These are phyloP conservation scores for Rhizopus arrhizus DNA, from an alignment of 371 early-diverging fungal genomes.

Conservation along the genomic window DNA sequence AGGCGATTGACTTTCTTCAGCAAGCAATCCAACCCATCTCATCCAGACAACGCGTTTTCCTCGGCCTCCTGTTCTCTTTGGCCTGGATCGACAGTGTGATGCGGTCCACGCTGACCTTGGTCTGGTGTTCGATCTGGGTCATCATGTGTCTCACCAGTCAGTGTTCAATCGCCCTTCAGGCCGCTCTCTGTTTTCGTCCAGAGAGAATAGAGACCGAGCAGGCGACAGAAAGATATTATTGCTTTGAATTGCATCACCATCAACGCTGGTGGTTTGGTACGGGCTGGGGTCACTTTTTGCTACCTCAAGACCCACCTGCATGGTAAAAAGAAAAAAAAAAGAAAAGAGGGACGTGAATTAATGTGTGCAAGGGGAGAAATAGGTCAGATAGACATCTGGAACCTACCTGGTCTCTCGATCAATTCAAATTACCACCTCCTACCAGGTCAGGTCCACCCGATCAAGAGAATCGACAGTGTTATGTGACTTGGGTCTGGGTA, in stretches of 20 bases:
- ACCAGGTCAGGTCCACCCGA: background rate
- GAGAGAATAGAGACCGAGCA: background rate
- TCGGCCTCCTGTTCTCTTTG: background rate
- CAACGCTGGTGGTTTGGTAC: constrained; percentile 39
- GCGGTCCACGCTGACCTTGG: no score
- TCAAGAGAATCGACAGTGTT: background rate
- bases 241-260: constrained; percentile 32
- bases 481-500: constrained; percentile 18
- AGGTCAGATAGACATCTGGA: constrained; percentile 38
- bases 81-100: background rate
- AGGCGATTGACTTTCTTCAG: background rate
- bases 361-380: background rate
- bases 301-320: constrained; percentile 31
- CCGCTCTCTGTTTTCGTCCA: background rate
- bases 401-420: constrained; percentile 21
- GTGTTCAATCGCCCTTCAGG: background rate
- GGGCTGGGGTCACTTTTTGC: constrained; percentile 27
- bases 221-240: constrained; percentile 12
- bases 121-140: background rate
- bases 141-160: background rate
- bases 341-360: no score
- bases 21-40: no score
- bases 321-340: constrained; percentile 15
- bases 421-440: constrained; percentile 31
- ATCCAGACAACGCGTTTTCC: background rate